Percentiles rank a stretch among this genome's conserved stretches.
phyloP scores from a whole-genome alignment of 768 basidiomycete species.

The Mycena maculata region DNA sequence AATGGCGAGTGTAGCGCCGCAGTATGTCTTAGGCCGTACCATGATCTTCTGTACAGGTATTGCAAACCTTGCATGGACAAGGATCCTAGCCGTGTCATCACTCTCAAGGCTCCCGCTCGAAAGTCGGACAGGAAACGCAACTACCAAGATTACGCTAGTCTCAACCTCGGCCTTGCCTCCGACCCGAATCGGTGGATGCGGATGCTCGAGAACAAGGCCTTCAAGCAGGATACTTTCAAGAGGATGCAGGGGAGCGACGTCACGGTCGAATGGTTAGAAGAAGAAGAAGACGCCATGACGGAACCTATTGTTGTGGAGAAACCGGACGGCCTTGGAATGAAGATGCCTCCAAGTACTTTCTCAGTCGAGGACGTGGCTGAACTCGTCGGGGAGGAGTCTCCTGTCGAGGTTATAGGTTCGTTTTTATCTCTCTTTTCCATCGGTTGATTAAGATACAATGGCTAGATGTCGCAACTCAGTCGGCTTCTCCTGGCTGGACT shows the following conservation, averaged over 20 bases:
- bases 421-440: neutral
- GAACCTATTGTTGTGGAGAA: constrained; percentile 87
- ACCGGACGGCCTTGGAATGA: constrained; percentile 89
- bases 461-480: constrained; percentile 89
- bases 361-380: constrained; percentile 86
- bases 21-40: constrained; percentile 7
- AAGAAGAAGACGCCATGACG: constrained; percentile 76
- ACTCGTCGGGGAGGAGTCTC: constrained; percentile 79
- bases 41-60: constrained; percentile 61
- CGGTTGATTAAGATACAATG: constrained; percentile 2
- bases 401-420: constrained; percentile 93
- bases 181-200: constrained; percentile 77
- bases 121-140: constrained; percentile 84
- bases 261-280: constrained; percentile 79
- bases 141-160: constrained; percentile 82
- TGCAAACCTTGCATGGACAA: constrained; percentile 71
- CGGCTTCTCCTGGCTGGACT: constrained; percentile 88
- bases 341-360: constrained; percentile 80
- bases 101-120: constrained; percentile 80
- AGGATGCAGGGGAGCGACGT: constrained; percentile 75
- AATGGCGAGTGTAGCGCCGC: constrained; percentile 68
- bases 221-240: constrained; percentile 72
- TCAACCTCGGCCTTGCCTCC: constrained; percentile 72
- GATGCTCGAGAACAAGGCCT: constrained; percentile 74
- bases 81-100: constrained; percentile 73